Percentiles rank a stretch among this genome's conserved stretches.
phyloP scores from a whole-genome alignment of 2,329 filamentous ascomycete genomes.

The Daldinia sp. region DNA sequence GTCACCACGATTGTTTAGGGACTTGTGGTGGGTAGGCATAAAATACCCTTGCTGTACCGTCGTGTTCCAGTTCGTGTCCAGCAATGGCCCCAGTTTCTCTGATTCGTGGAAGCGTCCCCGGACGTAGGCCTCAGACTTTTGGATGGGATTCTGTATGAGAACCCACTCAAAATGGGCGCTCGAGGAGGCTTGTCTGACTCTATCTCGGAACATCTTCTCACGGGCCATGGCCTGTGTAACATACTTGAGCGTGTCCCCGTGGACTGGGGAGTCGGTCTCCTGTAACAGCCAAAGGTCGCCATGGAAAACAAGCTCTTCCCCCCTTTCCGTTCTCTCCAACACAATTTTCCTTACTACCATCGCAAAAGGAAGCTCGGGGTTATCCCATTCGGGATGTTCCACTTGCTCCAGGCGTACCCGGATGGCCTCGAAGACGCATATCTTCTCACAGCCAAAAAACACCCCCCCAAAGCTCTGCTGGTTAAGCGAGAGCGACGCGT shows the following conservation, averaged over 20 bases:
- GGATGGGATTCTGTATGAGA: conserved; percentile 37
- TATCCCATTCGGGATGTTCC: conserved; percentile 45
- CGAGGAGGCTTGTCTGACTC: conserved; percentile 35
- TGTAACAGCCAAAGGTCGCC: conserved; percentile 44
- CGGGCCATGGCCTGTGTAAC: conserved; percentile 40
- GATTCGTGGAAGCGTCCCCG: conserved; percentile 67
- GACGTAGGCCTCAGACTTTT: conserved; percentile 54
- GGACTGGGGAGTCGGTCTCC: conserved; percentile 28
- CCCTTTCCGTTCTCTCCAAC: conserved; percentile 17
- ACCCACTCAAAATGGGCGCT: conserved; percentile 47
- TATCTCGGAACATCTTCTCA: conserved; percentile 46
- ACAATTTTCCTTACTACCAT: conserved; percentile 53
- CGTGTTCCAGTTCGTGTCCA: conserved; percentile 50
- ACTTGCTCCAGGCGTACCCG: conserved; percentile 54
- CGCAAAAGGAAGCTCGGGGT: conserved; percentile 40
- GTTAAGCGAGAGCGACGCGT: conserved; percentile 41
- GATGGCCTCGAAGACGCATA: conserved; percentile 58
- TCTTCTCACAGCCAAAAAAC: conserved; percentile 61
- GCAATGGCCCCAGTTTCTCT: conserved; percentile 59
- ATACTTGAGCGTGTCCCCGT: not conserved
- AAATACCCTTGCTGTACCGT: conserved; percentile 53
- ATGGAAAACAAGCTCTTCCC: conserved; percentile 37
- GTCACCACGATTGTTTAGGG: conserved; percentile 62
- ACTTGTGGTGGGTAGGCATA: conserved; percentile 55
- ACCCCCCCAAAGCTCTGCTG: conserved; percentile 54